Evolutionary conservation across 1,284 basidiomycete genomes (phyloP).

Genomic region (Sanghuangporus baumii): DNA sequence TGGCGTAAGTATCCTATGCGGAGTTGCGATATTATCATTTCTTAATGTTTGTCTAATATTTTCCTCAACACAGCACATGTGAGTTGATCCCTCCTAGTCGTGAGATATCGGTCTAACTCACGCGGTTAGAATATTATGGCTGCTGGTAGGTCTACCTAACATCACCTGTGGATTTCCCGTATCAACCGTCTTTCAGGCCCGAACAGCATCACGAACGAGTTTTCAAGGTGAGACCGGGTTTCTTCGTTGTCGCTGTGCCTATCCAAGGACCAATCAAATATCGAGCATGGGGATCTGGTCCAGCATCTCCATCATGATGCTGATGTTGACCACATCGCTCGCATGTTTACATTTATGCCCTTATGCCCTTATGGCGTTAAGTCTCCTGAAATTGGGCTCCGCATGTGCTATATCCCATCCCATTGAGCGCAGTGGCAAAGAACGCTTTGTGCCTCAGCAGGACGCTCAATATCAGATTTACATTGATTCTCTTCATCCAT

Average conservation of each 20-base stretch:
- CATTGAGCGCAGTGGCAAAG: no score
- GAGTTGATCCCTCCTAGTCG: conserved; percentile 22
- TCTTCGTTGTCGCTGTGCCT: neutral
- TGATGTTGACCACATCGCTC: neutral
- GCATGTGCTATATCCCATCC: no score
- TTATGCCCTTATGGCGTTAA: no score
- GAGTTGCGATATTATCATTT: conserved; percentile 9
- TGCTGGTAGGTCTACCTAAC: conserved; percentile 38
- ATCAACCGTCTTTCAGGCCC: conserved; percentile 49
- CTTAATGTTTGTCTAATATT: neutral
- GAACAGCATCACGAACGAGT: conserved; percentile 74
- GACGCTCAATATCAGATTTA: neutral
- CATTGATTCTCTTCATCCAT: neutral
- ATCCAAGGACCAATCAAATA: conserved; percentile 13
- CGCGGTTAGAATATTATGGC: conserved; percentile 57
- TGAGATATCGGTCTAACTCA: conserved; percentile 4
- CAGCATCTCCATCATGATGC: neutral
- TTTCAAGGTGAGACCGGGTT: conserved; percentile 49
- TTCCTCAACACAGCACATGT: conserved; percentile 50
- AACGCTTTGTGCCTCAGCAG: no score
- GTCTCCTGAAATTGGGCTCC: no score
- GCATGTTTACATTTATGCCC: no score
- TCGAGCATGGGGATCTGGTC: neutral
- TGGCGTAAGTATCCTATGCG: conserved; percentile 57
- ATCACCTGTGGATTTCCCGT: no score